phyloP scores from a whole-genome alignment of 2,329 filamentous ascomycete species.

The Mycogone perniciosa region DNA sequence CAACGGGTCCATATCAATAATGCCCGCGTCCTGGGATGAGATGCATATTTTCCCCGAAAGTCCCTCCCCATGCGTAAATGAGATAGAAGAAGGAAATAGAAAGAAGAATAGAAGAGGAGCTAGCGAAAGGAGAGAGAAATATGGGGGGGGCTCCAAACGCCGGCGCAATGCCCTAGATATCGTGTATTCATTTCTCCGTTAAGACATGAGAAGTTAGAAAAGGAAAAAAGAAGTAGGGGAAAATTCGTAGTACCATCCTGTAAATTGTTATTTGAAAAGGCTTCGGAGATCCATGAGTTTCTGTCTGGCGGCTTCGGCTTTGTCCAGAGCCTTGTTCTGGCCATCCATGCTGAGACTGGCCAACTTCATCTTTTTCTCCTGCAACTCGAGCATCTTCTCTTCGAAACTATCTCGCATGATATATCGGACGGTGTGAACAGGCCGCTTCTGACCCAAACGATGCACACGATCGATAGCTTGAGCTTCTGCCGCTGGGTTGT shows the following conservation, averaged over 20 bases:
- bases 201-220: neutral
- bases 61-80: neutral
- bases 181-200: neutral
- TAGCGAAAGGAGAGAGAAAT: neutral
- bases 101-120: neutral
- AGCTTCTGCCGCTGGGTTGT: constrained; percentile 93
- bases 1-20: neutral
- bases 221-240: neutral
- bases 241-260: neutral
- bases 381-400: constrained; percentile 83
- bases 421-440: constrained; percentile 79
- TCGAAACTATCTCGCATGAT: constrained; percentile 91
- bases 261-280: constrained; percentile 43
- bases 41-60: neutral
- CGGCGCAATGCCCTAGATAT: neutral
- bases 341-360: constrained; percentile 81
- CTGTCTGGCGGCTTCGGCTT: constrained; percentile 51
- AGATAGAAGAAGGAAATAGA: neutral
- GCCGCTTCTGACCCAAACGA: constrained; percentile 80
- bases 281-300: constrained; percentile 53
- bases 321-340: constrained; percentile 46
- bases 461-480: constrained; percentile 97
- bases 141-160: neutral
- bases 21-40: constrained; percentile 1
- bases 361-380: constrained; percentile 87